Conservation (phyloP, 352 stramenopile genomes). For the Phytophthora pistaciae region DNA sequence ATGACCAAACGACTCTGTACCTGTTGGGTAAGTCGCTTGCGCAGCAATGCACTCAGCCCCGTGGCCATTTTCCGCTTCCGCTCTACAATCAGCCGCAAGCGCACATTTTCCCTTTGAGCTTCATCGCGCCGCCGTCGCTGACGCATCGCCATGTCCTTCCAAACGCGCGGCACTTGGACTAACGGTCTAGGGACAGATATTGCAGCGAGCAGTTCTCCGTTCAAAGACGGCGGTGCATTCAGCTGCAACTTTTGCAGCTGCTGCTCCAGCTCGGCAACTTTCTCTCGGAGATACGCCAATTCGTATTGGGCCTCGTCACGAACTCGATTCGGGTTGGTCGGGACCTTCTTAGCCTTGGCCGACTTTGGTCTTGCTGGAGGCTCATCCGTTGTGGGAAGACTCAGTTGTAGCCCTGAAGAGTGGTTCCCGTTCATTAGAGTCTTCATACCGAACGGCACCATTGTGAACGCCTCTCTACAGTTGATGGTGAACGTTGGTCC, state of each 20-base stretch:
- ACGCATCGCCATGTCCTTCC: slow-evolving; percentile 31
- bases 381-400: slow-evolving; percentile 14
- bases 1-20: slow-evolving; percentile 7
- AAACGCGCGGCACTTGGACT: slow-evolving; percentile 17
- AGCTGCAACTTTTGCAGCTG: slow-evolving; percentile 54
- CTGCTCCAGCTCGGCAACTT: slow-evolving; percentile 57
- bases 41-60: slow-evolving; percentile 27
- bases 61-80: slow-evolving; percentile 36
- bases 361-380: slow-evolving; percentile 10
- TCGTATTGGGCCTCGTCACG: slow-evolving; percentile 65
- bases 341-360: slow-evolving; percentile 21
- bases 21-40: slow-evolving; percentile 34
- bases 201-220: not conserved
- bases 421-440: slow-evolving; percentile 1
- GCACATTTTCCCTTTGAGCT: slow-evolving; percentile 39
- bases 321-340: slow-evolving; percentile 36
- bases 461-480: slow-evolving; percentile 15
- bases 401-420: not conserved
- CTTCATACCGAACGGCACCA: slow-evolving; percentile 29
- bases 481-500: slow-evolving; percentile 26
- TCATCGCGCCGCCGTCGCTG: slow-evolving; percentile 24
- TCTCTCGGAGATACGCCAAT: slow-evolving; percentile 69
- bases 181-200: not conserved
- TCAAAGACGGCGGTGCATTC: slow-evolving; percentile 1
- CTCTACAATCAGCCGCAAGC: slow-evolving; percentile 34